phyloP scores from a whole-genome alignment of 331 rosid genomes.

The Spiraea crenata region DNA sequence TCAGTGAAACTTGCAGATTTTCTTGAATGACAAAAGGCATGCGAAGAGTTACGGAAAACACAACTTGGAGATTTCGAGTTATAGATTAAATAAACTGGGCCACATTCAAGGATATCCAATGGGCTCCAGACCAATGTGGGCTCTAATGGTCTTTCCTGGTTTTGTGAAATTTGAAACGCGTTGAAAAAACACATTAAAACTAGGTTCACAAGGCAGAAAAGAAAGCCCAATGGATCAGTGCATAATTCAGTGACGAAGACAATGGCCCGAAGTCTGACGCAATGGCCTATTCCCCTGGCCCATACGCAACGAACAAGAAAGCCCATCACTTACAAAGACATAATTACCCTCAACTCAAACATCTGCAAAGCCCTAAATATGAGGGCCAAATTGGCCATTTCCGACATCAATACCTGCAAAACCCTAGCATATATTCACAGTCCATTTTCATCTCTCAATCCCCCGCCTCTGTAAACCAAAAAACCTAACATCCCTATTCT shows the following conservation, averaged over 20 bases:
- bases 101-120: too few relatives aligned
- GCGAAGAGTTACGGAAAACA: too few relatives aligned
- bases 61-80: too few relatives aligned
- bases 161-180: too few relatives aligned
- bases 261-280: not conserved
- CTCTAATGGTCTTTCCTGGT: too few relatives aligned
- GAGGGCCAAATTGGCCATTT: conserved; percentile 1
- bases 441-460: not conserved
- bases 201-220: too few relatives aligned
- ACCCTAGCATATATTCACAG: conserved; percentile 24
- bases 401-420: not conserved
- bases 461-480: not conserved
- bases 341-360: not conserved
- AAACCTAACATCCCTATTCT: conserved; percentile 24
- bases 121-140: too few relatives aligned
- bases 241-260: not conserved
- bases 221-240: too few relatives aligned
- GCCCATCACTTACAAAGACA: not conserved
- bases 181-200: too few relatives aligned
- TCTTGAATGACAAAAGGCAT: too few relatives aligned
- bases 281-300: not conserved
- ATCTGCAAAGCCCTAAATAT: not conserved
- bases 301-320: not conserved
- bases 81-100: too few relatives aligned
- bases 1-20: too few relatives aligned